A percentile compares a stretch with the other conserved stretches of the same genome.
These are phyloP conservation scores for Lojkania enalia DNA, from an alignment of 2,329 filamentous ascomycete species.

Conservation along the genomic window DNA sequence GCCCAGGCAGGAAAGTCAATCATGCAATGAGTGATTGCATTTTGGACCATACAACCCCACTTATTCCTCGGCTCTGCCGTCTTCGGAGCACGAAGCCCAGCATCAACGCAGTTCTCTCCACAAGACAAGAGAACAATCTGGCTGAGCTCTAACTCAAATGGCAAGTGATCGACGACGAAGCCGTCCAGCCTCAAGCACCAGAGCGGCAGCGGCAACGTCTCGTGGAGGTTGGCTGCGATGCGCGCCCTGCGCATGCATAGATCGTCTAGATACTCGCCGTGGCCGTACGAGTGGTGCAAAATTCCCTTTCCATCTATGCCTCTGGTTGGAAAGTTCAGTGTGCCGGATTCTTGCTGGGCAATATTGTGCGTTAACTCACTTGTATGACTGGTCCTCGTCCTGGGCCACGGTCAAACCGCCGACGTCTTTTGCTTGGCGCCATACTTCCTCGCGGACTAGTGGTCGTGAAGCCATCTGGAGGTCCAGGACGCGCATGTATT, in stretches of 20 bases:
- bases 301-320: constrained; percentile 34
- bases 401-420: constrained; percentile 24
- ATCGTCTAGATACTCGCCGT: constrained; percentile 40
- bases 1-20: constrained; percentile 33
- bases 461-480: constrained; percentile 32
- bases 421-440: constrained; percentile 27
- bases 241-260: constrained; percentile 37
- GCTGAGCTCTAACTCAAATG: constrained; percentile 33
- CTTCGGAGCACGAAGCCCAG: constrained; percentile 31
- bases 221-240: constrained; percentile 27
- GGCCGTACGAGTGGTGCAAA: constrained; percentile 31
- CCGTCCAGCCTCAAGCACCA: constrained; percentile 36
- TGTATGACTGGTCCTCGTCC: constrained; percentile 21
- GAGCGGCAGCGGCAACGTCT: constrained; percentile 25
- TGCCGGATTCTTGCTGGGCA: background rate
- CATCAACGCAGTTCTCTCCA: constrained; percentile 32
- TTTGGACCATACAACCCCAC: constrained; percentile 23
- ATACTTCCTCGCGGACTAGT: constrained; percentile 28
- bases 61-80: constrained; percentile 16
- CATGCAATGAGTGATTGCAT: constrained; percentile 22
- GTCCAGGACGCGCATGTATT: constrained; percentile 28
- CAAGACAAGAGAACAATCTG: constrained; percentile 27
- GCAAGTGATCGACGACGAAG: constrained; percentile 39
- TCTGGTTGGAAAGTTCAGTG: constrained; percentile 13
- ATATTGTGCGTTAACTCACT: constrained; percentile 18